Evolutionary conservation across 2,329 filamentous ascomycete species (phyloP).

Genomic region (Rhinocladiella similis): DNA sequence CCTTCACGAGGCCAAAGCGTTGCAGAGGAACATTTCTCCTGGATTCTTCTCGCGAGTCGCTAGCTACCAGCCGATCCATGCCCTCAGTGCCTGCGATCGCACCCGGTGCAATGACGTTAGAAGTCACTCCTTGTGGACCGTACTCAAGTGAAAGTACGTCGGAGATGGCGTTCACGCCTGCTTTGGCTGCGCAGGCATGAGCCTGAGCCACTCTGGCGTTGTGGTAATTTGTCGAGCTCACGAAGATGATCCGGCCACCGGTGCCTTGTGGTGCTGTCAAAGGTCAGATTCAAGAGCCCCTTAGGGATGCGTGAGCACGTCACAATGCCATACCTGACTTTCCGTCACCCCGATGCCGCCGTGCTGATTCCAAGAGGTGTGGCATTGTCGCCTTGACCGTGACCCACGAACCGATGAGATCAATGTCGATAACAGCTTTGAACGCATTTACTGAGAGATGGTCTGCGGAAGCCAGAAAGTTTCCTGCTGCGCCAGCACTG

Average conservation of each 20-base stretch:
- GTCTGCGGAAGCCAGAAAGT: slow-evolving; percentile 9
- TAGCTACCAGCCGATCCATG: slow-evolving; percentile 61
- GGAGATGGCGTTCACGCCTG: slow-evolving; percentile 81
- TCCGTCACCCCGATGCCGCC: neutral
- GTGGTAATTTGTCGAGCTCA: slow-evolving; percentile 90
- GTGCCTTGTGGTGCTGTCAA: slow-evolving; percentile 2
- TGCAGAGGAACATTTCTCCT: slow-evolving; percentile 66
- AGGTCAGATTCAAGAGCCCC: neutral
- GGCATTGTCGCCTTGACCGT: slow-evolving; percentile 17
- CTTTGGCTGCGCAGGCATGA: slow-evolving; percentile 86
- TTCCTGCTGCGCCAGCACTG: slow-evolving; percentile 19
- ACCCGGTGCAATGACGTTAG: slow-evolving; percentile 85
- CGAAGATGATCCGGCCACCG: slow-evolving; percentile 70
- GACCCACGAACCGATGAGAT: slow-evolving; percentile 14
- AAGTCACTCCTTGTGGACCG: slow-evolving; percentile 79
- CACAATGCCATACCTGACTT: slow-evolving; percentile 1
- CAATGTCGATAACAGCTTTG: slow-evolving; percentile 18
- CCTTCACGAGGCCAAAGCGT: slow-evolving; percentile 73
- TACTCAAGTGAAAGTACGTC: slow-evolving; percentile 80
- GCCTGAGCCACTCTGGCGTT: slow-evolving; percentile 80
- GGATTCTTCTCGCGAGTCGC: slow-evolving; percentile 50
- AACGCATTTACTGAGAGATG: slow-evolving; percentile 15
- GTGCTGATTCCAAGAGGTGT: slow-evolving; percentile 13
- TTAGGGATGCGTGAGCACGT: neutral
- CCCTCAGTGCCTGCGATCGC: slow-evolving; percentile 83